Percentiles rank a stretch among this genome's conserved stretches.
phyloP scores from a whole-genome alignment of 192 early-diverging fungal genomes.

The Neocallimastix lanati region DNA sequence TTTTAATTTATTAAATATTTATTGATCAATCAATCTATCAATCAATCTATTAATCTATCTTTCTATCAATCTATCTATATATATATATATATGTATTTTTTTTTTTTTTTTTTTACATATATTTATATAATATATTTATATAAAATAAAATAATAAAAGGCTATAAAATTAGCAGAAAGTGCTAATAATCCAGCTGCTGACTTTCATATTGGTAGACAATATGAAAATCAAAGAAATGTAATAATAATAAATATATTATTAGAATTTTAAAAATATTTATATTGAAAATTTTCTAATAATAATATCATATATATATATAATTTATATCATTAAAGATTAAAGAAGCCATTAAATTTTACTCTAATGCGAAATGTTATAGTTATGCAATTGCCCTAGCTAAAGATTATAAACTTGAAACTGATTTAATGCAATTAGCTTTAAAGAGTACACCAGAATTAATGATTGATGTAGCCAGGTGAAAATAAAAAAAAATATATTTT shows the following conservation, averaged over 20 bases:
- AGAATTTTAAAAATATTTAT: too few species aligned
- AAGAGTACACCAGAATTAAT: constrained; percentile 16
- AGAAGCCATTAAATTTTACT: constrained; percentile 27
- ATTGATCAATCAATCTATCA: too few species aligned
- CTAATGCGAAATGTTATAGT: constrained; percentile 18
- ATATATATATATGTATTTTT: too few species aligned
- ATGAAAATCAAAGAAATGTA: constrained; percentile 25
- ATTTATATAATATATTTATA: too few species aligned
- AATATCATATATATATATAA: not conserved
- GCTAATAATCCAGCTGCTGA: constrained; percentile 14
- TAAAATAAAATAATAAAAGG: constrained; percentile 6
- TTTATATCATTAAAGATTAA: constrained; percentile 6
- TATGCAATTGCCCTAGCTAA: constrained; percentile 33
- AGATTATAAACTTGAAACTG: constrained; percentile 17
- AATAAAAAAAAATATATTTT: not conserved
- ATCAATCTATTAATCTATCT: too few species aligned
- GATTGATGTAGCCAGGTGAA: constrained; percentile 28
- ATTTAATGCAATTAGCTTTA: constrained; percentile 27
- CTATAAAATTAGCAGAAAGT: constrained; percentile 16
- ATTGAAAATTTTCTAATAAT: not conserved
- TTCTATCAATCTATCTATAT: too few species aligned
- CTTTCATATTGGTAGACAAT: constrained; percentile 25
- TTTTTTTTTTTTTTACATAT: too few species aligned
- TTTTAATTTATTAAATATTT: too few species aligned
- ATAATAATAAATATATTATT: too few species aligned